Conservation (phyloP, 805 yeast genomes). For the Candida succiphila region DNA sequence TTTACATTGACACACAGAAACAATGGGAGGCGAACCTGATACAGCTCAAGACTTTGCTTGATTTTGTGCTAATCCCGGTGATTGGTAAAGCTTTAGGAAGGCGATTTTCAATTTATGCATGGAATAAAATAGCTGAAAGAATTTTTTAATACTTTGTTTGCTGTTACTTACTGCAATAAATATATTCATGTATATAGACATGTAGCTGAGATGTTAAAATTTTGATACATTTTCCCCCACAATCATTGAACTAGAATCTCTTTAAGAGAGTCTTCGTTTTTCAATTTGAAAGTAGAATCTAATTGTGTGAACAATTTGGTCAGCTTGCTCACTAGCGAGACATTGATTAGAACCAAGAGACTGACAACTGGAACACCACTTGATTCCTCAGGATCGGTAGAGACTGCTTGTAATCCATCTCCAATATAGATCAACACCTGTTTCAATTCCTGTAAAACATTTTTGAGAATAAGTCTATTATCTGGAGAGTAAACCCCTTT, state of each 20-base stretch:
- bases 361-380: slow-evolving; percentile 2
- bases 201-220: too few relatives aligned
- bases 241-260: too few relatives aligned
- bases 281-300: slow-evolving; percentile 10
- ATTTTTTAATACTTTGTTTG: slow-evolving; percentile 3
- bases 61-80: slow-evolving; percentile 53
- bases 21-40: slow-evolving; percentile 66
- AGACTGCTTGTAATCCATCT: neutral
- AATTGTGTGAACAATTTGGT: slow-evolving; percentile 15
- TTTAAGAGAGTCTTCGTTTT: slow-evolving; percentile 6
- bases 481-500: slow-evolving; percentile 1
- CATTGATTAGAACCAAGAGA: slow-evolving; percentile 16
- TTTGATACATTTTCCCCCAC: too few relatives aligned
- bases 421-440: neutral
- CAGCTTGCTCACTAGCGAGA: slow-evolving; percentile 19
- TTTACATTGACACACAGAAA: slow-evolving; percentile 38
- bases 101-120: slow-evolving; percentile 33
- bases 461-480: slow-evolving; percentile 1
- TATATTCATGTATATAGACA: neutral
- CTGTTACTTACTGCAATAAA: neutral
- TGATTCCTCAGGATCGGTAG: neutral
- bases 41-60: slow-evolving; percentile 49
- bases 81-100: slow-evolving; percentile 63
- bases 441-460: slow-evolving; percentile 1
- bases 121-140: slow-evolving; percentile 20